phyloP scores from a whole-genome alignment of 345 rosid species.

The Camelina hispida region DNA sequence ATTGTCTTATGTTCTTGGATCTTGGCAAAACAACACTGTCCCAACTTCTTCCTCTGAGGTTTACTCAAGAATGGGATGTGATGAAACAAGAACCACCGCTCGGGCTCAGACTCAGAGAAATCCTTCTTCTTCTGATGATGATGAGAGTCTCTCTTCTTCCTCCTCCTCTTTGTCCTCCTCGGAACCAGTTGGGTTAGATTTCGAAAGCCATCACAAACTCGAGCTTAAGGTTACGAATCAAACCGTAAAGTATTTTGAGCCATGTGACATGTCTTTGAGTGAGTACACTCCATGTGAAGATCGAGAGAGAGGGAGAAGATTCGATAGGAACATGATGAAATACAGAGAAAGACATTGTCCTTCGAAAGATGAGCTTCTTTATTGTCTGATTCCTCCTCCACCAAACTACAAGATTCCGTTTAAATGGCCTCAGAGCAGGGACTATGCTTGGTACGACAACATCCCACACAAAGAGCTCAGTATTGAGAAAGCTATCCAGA shows the following conservation, averaged over 20 bases:
- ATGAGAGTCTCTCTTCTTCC: constrained; percentile 21
- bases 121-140: constrained; percentile 25
- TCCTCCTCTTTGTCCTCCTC: constrained; percentile 26
- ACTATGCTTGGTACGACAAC: constrained; percentile 92
- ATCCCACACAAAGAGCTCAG: constrained; percentile 95
- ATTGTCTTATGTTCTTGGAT: constrained; percentile 77
- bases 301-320: constrained; percentile 71
- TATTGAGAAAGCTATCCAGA: constrained; percentile 96
- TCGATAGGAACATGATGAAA: constrained; percentile 77
- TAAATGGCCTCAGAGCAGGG: constrained; percentile 97
- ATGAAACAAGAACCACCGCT: constrained; percentile 15
- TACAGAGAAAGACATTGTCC: constrained; percentile 97
- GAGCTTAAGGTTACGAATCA: constrained; percentile 47
- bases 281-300: constrained; percentile 94
- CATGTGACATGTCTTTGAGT: constrained; percentile 78
- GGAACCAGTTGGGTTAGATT: constrained; percentile 57
- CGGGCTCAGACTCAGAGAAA: constrained; percentile 15
- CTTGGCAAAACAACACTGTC: constrained; percentile 68
- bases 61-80: constrained; percentile 54
- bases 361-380: constrained; percentile 64
- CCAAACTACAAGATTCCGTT: constrained; percentile 94
- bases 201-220: constrained; percentile 83
- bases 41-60: constrained; percentile 51
- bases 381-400: constrained; percentile 91
- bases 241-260: constrained; percentile 47